Evolutionary conservation across 164 flowering plant species (phyloP), one percentile per base, ranked within the genome.

Genomic region (Sextonia rubra): DNA sequence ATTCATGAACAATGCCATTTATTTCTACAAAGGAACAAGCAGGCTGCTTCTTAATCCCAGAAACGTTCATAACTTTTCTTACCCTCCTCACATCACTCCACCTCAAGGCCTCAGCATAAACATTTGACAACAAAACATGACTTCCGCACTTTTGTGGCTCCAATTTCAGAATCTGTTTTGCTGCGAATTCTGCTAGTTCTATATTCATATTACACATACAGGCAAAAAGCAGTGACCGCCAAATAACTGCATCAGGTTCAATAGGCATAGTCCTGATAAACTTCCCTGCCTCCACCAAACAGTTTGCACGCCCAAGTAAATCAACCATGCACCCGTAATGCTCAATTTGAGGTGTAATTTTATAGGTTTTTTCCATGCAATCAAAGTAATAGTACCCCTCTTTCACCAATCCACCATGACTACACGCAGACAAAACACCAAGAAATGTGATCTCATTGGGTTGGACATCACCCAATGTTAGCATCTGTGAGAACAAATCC

Each of bases 251-350:
- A 76, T 82, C 85, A 22, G 85, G 85, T 69, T 75, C 69, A 60
- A 77, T 71, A 47, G 85, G 81, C 74, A 82, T 73, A 26, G 48
- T 26, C 37, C 62, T 75, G 37, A 82, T 29, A 66, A 82, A 69
- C 48, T 68, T 69, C 75, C 68, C 64, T 1, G 82, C 82, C 64
- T 80, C 80, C 14, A 20, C 29, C 68, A 82, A 66, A 61, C 64
- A 79, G 72, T 74, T 76, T n/a, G 85, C 85, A 52, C 82, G 80
- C 23, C 85, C 85, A 0, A 82, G 80, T 76, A 81, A 80, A 76
- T 81, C 84, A 72, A 79, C 75, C 81, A 81, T 76, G 62, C 81
- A 78, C 15, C 78, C 78, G 12, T 77, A 82, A 64, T 82, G 84
- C 73, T 80, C 82, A 12, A 79, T 69, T 9, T 63, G 65, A 68